Evolutionary conservation across 208 protist species (phyloP), one percentile per base, ranked within the genome.

Genomic region (Leptomonas seymouri): DNA sequence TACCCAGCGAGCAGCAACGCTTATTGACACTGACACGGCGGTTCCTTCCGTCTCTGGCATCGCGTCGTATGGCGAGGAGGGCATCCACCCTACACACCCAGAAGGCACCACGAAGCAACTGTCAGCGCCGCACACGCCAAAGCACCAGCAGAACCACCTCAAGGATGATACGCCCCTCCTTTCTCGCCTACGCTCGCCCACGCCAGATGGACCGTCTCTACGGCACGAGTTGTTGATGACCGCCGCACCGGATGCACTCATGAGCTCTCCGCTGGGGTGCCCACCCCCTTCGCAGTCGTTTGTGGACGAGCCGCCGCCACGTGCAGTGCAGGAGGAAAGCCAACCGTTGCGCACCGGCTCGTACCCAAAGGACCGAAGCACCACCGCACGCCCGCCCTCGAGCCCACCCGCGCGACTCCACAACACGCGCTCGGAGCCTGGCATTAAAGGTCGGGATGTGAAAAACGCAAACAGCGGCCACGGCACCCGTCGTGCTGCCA

Each of bases 291-390:
- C 49, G 34, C 46, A 42, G 63, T 59, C 28, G 30, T 67, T 59
- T 2, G 49, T 46, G 27, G 71, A 65, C 46, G 71, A 69, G 46
- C 64, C 71, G 11, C 56, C 41, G 49, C 71, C 71, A 3, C 71
- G 71, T 12, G 39, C 58, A 11, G 63, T 58, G 63, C 51, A 56
- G 2, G 63, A 65, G 23, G 58, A 63, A n/a, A 65, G 56, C 12
- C 54, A 25, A 30, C 28, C 11, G 25, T 36, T 11, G 48, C 71
- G 44, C 27, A 34, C 53, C 27, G 57, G 63, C 55, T 71, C 72
- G 0, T 67, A 61, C 27, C 72, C 72, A 2, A 83, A 78, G 58
- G 73, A 69, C 42, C 78, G 78, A 20, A 83, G 78, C 45, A 68
- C 49, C 1, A 83, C 78, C 15, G 78, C 78, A 39, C 69, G 66